Evolutionary conservation across 164 flowering plant species (phyloP), one percentile per base, ranked within the genome.

Genomic region (Chloranthus sessilifolius): DNA sequence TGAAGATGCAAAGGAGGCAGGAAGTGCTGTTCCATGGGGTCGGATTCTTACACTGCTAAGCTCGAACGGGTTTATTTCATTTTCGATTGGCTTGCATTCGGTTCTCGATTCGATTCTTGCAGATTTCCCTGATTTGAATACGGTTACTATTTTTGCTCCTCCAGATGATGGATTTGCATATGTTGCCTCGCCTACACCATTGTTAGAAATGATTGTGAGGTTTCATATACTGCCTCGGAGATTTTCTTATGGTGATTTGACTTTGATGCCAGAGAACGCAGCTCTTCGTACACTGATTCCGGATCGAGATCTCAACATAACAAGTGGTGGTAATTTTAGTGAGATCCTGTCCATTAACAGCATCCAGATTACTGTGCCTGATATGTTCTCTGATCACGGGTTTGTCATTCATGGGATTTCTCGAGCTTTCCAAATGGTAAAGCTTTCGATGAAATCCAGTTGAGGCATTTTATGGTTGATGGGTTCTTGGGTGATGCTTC

Each of bases 331-430:
- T 34, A 46, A 55, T 26, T 52, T 22, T 19, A 45, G 27, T 0
- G 29, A n/a, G 31, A 48, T 55, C 23, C 16, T 79, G 50, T 40
- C 43, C 30, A 38, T 85, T 36, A 57, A 64, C 42, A 78, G 82
- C 24, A 78, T 72, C 35, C 59, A 66, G 43, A 62, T 85, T 10
- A 51, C 54, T 0, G 67, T 47, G 25, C 82, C 82, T 0, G 79
- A 80, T 37, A 29, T 73, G 11, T 52, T 74, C 47, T 38, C 56
- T 5, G 64, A 79, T 15, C 23, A 59, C 44, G 62, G 39, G 26
- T 74, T 76, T 22, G 61, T 73, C 6, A 27, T 85, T 25, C 94
- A 85, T 70, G 81, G 78, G 62, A 73, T 82, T 62, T 62, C 82
- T 11, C 56, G 68, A 47, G 71, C 74, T 33, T 65, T 82, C 2